Evolutionary conservation across 495 filamentous ascomycete genomes (phyloP), one percentile per base, ranked within the genome.

Genomic region (Cairneyella variabilis): DNA sequence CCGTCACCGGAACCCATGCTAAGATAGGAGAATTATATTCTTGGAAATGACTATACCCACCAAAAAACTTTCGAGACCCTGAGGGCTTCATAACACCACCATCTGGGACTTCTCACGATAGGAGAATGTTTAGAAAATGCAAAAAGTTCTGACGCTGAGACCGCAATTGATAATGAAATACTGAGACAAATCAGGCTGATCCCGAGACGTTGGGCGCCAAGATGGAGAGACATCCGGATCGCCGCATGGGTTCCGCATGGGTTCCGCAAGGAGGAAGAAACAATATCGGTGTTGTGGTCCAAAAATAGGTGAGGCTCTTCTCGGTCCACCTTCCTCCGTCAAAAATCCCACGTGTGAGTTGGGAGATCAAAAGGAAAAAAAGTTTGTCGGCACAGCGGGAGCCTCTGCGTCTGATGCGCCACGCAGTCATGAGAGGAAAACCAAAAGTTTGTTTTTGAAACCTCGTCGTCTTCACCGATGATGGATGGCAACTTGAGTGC

Each of bases 121-220:
- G n/a, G n/a, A n/a, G n/a, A n/a, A n/a, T n/a, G n/a, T n/a, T n/a
- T n/a, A n/a, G n/a, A n/a, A n/a, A n/a, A n/a, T n/a, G n/a, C n/a
- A n/a, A n/a, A n/a, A n/a, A n/a, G n/a, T n/a, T n/a, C n/a, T n/a
- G n/a, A n/a, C n/a, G n/a, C n/a, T n/a, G n/a, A n/a, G n/a, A n/a
- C n/a, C n/a, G n/a, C n/a, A n/a, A n/a, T n/a, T n/a, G n/a, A n/a
- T n/a, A n/a, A n/a, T n/a, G n/a, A n/a, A n/a, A n/a, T n/a, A n/a
- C n/a, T n/a, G n/a, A n/a, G n/a, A n/a, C 14, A 12, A 38, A 20
- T 22, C 20, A 50, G 47, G 30, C 47, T 28, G 30, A 21, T 14
- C 3, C 30, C 47, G 40, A 17, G 32, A 38, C 14, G 48, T 51
- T 51, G 48, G 37, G 48, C 37, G 22, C 48, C 38, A 26, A 51